Evolutionary conservation across 345 rosid species (phyloP), one percentile per base, ranked within the genome.

Genomic region (Lepidium aucheri): DNA sequence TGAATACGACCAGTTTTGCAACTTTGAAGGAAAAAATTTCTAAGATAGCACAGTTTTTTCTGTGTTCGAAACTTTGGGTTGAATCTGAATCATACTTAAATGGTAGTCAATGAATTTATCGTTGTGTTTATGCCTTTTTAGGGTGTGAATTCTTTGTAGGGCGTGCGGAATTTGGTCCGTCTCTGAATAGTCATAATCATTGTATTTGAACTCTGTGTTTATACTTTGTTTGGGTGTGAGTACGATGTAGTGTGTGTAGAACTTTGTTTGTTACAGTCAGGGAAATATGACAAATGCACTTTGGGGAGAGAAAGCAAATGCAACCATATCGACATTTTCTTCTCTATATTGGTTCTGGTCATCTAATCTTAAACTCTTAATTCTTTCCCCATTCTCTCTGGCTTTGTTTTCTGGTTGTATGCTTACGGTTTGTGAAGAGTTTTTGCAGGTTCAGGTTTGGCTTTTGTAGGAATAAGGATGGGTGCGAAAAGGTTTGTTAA

Each of bases 251-350:
- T 36, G 44, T 32, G 20, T 61, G 14, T 60, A 50, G 61, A 24
- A 30, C 38, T 41, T 66, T 53, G 39, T 56, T 55, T 44, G 45
- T 59, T 61, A 74, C 78, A 76, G 81, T 79, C 68, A 53, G 76
- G 77, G 49, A 20, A 41, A 44, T 72, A 39, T 68, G 68, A 51
- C 66, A 55, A 75, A 14, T 30, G 24, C 52, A 55, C 72, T 9
- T 22, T 45, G 13, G 54, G 67, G 53, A 11, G 35, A n/a, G 35
- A n/a, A n/a, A 34, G 67, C 11, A 36, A 13, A 62, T 17, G 43
- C 43, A 13, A 35, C 33, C 45, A 47, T 8, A 46, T 2, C 42
- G 46, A 55, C 30, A 56, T 17, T 56, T 56, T 36, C 43, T 34
- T 61, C 33, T 45, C 53, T 17, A 16, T 54, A 26, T 26, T 30